Evolutionary conservation across 1,284 basidiomycete species (phyloP).

Genomic region (Pseudozyma pruni): DNA sequence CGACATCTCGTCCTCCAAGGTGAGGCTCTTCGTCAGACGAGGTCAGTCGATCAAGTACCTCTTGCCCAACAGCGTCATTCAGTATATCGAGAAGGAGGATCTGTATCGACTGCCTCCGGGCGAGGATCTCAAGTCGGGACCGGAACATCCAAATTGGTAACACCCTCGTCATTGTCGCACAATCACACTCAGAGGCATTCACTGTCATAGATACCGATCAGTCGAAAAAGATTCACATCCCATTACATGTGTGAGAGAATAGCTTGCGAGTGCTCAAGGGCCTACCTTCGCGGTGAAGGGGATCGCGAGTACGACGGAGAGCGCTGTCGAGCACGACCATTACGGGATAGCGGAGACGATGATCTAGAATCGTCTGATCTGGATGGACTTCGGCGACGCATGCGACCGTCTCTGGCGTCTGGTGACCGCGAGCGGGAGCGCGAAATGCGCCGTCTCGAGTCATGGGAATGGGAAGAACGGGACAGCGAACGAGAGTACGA

Average conservation of each 20-base stretch:
- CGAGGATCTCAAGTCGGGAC: conserved; percentile 31
- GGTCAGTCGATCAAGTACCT: conserved; percentile 94
- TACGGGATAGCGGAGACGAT: conserved; percentile 11
- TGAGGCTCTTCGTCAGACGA: conserved; percentile 82
- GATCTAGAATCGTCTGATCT: conserved; percentile 22
- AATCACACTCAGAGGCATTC: not conserved
- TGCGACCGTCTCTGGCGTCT: not conserved
- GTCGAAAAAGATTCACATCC: not conserved
- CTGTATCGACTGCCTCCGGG: conserved; percentile 58
- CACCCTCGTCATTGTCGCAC: not conserved
- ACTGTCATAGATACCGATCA: conserved; percentile 1
- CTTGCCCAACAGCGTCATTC: conserved; percentile 87
- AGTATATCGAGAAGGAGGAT: conserved; percentile 90
- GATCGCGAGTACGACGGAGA: conserved; percentile 31
- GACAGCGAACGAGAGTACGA: conserved; percentile 23
- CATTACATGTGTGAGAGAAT: too few relatives aligned
- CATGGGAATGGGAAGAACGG: conserved; percentile 12
- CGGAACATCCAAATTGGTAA: conserved; percentile 46
- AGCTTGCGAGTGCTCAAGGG: too few relatives aligned
- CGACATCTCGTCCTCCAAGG: conserved; percentile 79
- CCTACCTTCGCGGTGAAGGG: conserved; percentile 9
- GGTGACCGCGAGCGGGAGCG: conserved; percentile 21
- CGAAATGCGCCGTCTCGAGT: not conserved
- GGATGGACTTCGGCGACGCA: conserved; percentile 11
- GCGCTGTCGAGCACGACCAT: not conserved